phyloP scores from a whole-genome alignment of 768 basidiomycete genomes.

The Filobasidium floriforme region DNA sequence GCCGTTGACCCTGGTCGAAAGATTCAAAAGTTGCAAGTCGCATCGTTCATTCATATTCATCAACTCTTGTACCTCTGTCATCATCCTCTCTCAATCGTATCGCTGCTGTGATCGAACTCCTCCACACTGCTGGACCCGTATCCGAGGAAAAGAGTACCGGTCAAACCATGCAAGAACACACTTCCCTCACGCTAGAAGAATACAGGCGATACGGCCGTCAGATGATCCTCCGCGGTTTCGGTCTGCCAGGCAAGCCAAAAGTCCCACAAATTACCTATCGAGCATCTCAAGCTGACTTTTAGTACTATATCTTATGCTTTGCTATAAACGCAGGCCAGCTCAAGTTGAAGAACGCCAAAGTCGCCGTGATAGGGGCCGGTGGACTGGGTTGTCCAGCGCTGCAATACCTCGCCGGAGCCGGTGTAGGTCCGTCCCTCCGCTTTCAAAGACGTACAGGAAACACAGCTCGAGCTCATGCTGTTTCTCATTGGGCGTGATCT shows the following conservation, averaged over 20 bases:
- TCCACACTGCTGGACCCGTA: too few relatives aligned
- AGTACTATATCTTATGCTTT: background rate
- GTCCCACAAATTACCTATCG: background rate
- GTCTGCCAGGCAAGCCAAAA: conserved; percentile 59
- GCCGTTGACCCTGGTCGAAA: too few relatives aligned
- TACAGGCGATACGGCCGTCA: conserved; percentile 90
- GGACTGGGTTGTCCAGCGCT: conserved; percentile 93
- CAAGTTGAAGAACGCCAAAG: conserved; percentile 64
- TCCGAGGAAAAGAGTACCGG: background rate
- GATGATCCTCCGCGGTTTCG: conserved; percentile 87
- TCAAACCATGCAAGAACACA: background rate
- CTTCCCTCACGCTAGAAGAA: conserved; percentile 49
- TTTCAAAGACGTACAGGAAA: too few relatives aligned
- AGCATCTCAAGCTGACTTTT: background rate
- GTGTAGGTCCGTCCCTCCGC: conserved; percentile 71
- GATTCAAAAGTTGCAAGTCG: too few relatives aligned
- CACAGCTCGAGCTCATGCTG: background rate
- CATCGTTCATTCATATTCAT: too few relatives aligned
- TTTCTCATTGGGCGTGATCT: too few relatives aligned
- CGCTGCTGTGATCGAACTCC: too few relatives aligned
- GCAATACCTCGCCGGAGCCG: conserved; percentile 86
- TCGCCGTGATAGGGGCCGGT: conserved; percentile 86
- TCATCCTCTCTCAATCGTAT: too few relatives aligned
- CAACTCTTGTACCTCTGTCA: too few relatives aligned
- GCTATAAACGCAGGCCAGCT: conserved; percentile 59